Evolutionary conservation across 805 yeast species (phyloP).

Genomic region (Candida sanyiensis): DNA sequence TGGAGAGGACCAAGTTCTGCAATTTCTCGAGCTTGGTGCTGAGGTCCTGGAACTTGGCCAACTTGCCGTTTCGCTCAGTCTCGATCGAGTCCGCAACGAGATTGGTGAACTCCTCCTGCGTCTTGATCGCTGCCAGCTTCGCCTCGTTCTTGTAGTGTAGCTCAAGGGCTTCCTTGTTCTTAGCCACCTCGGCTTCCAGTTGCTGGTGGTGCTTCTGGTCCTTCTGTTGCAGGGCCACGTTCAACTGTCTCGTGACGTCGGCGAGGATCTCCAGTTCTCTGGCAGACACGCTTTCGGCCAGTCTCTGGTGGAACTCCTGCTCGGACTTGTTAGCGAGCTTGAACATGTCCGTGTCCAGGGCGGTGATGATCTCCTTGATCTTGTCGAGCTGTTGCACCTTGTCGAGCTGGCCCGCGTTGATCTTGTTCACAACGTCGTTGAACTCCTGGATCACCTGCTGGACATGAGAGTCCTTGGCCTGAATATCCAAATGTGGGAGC

Average conservation of each 20-base stretch:
- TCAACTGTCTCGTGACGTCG: conserved; percentile 55
- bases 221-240: conserved; percentile 53
- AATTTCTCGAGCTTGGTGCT: conserved; percentile 48
- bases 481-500: conserved; percentile 26
- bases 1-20: conserved; percentile 43
- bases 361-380: conserved; percentile 13
- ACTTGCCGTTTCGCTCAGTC: conserved; percentile 71
- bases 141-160: conserved; percentile 73
- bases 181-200: conserved; percentile 58
- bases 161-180: conserved; percentile 57
- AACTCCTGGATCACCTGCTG: conserved; percentile 23
- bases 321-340: conserved; percentile 12
- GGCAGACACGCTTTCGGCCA: conserved; percentile 22
- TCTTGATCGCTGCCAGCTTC: conserved; percentile 58
- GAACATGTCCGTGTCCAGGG: conserved; percentile 20
- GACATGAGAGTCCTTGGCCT: conserved; percentile 26
- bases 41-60: conserved; percentile 61
- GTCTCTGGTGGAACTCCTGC: conserved; percentile 11
- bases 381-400: conserved; percentile 13
- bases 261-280: conserved; percentile 55
- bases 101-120: conserved; percentile 60
- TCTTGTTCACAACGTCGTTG: conserved; percentile 18
- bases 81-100: conserved; percentile 57
- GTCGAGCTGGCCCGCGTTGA: conserved; percentile 21
- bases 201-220: conserved; percentile 53